Conservation (phyloP, 371 early-diverging fungal genomes). For the Mucor piriformis region DNA sequence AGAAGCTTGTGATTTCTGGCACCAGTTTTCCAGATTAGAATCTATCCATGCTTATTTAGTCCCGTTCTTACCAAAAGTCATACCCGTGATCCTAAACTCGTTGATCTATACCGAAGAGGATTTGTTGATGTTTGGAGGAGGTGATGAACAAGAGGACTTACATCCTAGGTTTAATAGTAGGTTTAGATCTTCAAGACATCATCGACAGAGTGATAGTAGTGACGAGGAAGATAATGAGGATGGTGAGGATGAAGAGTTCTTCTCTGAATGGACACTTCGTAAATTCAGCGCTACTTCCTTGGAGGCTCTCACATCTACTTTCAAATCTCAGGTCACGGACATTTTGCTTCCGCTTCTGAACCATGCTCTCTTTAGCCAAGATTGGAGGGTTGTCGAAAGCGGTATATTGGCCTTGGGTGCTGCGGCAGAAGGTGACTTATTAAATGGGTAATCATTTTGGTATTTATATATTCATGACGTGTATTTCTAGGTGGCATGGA, state of each 20-base stretch:
- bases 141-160: conserved; percentile 82
- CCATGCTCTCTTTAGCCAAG: conserved; percentile 69
- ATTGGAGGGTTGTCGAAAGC: conserved; percentile 90
- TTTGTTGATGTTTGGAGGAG: conserved; percentile 67
- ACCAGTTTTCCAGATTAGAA: conserved; percentile 85
- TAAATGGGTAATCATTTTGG: not conserved
- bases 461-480: not conserved
- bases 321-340: conserved; percentile 72
- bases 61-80: conserved; percentile 73
- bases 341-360: conserved; percentile 82
- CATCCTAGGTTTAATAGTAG: conserved; percentile 71
- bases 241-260: conserved; percentile 86
- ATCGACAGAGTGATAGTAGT: conserved; percentile 37
- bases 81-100: conserved; percentile 84
- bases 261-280: conserved; percentile 93
- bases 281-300: conserved; percentile 95
- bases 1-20: conserved; percentile 97
- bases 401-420: conserved; percentile 96
- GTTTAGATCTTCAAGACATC: conserved; percentile 16
- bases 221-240: conserved; percentile 68
- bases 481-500: conserved; percentile 61
- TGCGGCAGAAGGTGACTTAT: conserved; percentile 81
- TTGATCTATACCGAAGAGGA: conserved; percentile 95
- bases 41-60: conserved; percentile 69
- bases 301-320: conserved; percentile 84